Conservation (phyloP, 2,329 filamentous ascomycete genomes). For the Ceratocystis eucalypticola region DNA sequence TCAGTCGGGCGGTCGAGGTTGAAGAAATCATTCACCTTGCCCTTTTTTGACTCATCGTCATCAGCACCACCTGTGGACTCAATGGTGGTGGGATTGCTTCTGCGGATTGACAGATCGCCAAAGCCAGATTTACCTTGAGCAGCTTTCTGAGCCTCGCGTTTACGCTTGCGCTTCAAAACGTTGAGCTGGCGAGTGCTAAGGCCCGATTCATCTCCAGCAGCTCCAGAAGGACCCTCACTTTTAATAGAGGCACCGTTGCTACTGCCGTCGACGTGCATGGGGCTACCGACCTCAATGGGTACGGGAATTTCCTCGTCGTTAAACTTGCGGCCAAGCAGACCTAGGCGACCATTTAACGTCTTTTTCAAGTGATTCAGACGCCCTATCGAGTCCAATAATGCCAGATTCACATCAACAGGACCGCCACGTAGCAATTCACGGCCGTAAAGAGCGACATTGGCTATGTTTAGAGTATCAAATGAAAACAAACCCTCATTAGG, state of each 20-base stretch:
- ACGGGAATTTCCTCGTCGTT: conserved; percentile 64
- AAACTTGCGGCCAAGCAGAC: conserved; percentile 69
- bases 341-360: conserved; percentile 66
- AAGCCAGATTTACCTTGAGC: conserved; percentile 75
- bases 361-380: conserved; percentile 82
- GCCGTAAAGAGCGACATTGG: conserved; percentile 67
- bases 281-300: conserved; percentile 30
- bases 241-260: conserved; percentile 25
- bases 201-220: conserved; percentile 47
- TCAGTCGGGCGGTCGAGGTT: conserved; percentile 66
- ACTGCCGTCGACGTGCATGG: conserved; percentile 31
- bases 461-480: conserved; percentile 63
- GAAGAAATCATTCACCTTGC: conserved; percentile 70
- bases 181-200: conserved; percentile 91
- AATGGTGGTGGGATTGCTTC: conserved; percentile 44
- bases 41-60: conserved; percentile 39
- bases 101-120: conserved; percentile 66
- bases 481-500: conserved; percentile 27
- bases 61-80: conserved; percentile 50
- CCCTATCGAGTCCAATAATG: conserved; percentile 65
- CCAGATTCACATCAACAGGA: conserved; percentile 72
- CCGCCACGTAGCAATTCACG: conserved; percentile 74
- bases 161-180: conserved; percentile 84
- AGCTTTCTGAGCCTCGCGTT: conserved; percentile 75
- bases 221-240: conserved; percentile 28